These are phyloP conservation scores for Zygotorulaspora mrakii DNA, from an alignment of 1,139 yeast species.

Conservation along the genomic window DNA sequence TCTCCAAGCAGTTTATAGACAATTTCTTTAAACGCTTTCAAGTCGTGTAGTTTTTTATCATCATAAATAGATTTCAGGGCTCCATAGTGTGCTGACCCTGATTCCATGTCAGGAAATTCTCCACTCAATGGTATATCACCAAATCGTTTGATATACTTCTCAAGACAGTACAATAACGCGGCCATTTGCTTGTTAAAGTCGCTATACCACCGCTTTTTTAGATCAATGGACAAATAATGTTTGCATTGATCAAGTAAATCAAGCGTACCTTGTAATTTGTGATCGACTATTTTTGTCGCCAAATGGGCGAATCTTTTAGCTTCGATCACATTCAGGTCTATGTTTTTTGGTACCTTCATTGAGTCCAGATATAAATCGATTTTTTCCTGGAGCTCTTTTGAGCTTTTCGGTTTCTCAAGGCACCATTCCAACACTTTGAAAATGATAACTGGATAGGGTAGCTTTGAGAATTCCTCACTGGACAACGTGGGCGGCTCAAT, in stretches of 20 bases:
- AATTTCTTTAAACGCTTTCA: conserved; percentile 39
- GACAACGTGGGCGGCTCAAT: conserved; percentile 48
- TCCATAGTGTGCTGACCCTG: conserved; percentile 64
- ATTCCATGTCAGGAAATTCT: conserved; percentile 80
- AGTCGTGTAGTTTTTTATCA: conserved; percentile 54
- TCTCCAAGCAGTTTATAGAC: conserved; percentile 23
- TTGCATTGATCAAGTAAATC: conserved; percentile 3
- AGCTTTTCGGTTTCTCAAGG: conserved; percentile 34
- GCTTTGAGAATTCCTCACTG: conserved; percentile 56
- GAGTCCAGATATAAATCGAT: conserved; percentile 4
- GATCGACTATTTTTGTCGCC: conserved; percentile 35
- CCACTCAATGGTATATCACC: conserved; percentile 64
- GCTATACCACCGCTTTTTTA: conserved; percentile 10
- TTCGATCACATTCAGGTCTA: conserved; percentile 66
- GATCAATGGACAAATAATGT: background rate
- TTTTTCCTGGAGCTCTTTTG: conserved; percentile 15
- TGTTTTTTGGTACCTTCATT: conserved; percentile 37
- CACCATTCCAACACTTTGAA: conserved; percentile 46
- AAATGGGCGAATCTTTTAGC: conserved; percentile 60
- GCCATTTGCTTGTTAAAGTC: conserved; percentile 47
- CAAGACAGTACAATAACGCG: conserved; percentile 57
- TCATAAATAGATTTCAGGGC: conserved; percentile 55
- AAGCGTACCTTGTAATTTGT: conserved; percentile 1
- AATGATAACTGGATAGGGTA: conserved; percentile 70
- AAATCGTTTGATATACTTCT: conserved; percentile 44